Conservation (phyloP, 352 stramenopile species). For the Aphanomyces stellatus region DNA sequence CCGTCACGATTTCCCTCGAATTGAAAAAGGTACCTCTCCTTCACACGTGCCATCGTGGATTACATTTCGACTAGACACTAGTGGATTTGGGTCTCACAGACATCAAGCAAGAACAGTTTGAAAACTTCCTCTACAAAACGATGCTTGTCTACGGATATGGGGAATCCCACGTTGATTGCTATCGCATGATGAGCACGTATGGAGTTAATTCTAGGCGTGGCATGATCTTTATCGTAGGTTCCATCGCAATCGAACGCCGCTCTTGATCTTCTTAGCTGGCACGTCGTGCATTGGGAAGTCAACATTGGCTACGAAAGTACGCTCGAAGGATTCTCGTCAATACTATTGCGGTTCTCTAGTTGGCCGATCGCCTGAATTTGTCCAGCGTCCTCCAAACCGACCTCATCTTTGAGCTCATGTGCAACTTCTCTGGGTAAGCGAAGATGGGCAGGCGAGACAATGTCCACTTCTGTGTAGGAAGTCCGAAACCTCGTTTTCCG, state of each 20-base stretch:
- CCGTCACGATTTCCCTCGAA: constrained; percentile 82
- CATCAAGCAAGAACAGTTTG: constrained; percentile 84
- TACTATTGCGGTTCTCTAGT: constrained; percentile 25
- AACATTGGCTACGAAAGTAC: constrained; percentile 78
- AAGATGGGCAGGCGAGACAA: not conserved
- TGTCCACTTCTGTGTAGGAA: constrained; percentile 23
- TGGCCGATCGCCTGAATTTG: constrained; percentile 77
- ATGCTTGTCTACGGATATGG: constrained; percentile 85
- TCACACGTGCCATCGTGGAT: not conserved
- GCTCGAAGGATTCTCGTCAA: too few species aligned
- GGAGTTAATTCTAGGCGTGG: not conserved
- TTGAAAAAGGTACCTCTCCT: constrained; percentile 60
- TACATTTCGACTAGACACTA: constrained; percentile 40
- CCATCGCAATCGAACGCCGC: constrained; percentile 69
- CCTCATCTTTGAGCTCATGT: constrained; percentile 86
- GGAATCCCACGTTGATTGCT: constrained; percentile 72
- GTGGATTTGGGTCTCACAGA: constrained; percentile 78
- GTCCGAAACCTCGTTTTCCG: constrained; percentile 62
- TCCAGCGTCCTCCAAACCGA: constrained; percentile 82
- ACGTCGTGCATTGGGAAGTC: constrained; percentile 81
- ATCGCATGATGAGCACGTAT: constrained; percentile 84
- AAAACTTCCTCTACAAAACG: constrained; percentile 87
- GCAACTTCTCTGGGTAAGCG: constrained; percentile 78
- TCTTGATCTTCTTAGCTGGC: constrained; percentile 77
- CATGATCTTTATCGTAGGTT: constrained; percentile 32